Evolutionary conservation across 805 yeast genomes (phyloP).

Genomic region (Candida peoriensis): DNA sequence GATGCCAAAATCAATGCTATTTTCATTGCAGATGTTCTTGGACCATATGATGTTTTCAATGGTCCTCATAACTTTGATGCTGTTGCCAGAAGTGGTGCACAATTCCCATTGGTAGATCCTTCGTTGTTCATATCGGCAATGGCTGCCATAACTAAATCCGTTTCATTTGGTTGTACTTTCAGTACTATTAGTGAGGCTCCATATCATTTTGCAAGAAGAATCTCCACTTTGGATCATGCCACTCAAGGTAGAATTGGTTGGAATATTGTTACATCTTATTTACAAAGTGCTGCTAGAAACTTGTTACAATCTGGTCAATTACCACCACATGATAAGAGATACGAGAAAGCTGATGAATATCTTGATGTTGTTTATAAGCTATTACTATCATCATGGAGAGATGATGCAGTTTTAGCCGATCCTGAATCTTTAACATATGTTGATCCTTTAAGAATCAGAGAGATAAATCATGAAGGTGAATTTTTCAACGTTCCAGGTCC

Average conservation of each 20-base stretch:
- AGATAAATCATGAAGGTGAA: conserved; percentile 35
- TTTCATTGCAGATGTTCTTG: conserved; percentile 38
- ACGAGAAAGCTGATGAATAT: conserved; percentile 34
- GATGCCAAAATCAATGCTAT: conserved; percentile 32
- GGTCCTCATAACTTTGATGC: conserved; percentile 18
- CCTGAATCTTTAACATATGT: conserved; percentile 22
- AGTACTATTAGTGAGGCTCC: conserved; percentile 38
- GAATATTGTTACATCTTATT: conserved; percentile 37
- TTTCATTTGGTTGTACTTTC: conserved; percentile 36
- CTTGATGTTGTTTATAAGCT: conserved; percentile 32
- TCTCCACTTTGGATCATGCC: conserved; percentile 37
- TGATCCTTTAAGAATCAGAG: conserved; percentile 31
- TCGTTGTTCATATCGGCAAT: conserved; percentile 33
- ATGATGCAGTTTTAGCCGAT: conserved; percentile 25
- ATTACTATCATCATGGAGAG: conserved; percentile 34
- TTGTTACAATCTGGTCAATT: conserved; percentile 28
- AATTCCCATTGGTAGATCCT: conserved; percentile 36
- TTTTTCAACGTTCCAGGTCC: conserved; percentile 39
- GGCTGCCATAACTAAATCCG: conserved; percentile 34
- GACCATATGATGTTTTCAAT: conserved; percentile 36
- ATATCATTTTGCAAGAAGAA: conserved; percentile 33
- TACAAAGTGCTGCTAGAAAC: conserved; percentile 35
- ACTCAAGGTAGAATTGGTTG: conserved; percentile 39
- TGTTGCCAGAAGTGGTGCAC: conserved; percentile 23
- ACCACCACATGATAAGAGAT: conserved; percentile 34